Percentiles rank a stretch among this genome's conserved stretches.
phyloP scores from a whole-genome alignment of 257 asterid genomes.

The Anisodus acutangulus region DNA sequence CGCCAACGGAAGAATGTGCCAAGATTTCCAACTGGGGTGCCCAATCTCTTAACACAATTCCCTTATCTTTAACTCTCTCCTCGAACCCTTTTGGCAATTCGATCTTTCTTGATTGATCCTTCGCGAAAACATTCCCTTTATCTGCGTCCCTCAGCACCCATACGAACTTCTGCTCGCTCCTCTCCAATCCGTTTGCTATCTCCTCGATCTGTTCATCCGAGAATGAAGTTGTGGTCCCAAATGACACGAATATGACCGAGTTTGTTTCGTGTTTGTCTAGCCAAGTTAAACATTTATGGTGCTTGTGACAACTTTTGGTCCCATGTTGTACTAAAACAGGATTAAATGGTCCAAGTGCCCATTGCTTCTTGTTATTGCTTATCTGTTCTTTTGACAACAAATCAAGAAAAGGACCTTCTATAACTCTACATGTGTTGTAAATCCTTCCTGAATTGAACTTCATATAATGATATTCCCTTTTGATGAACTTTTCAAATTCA shows the following conservation, averaged over 20 bases:
- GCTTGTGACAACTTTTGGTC: neutral
- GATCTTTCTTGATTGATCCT: neutral
- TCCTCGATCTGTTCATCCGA: conserved; percentile 44
- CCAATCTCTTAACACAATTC: conserved; percentile 56
- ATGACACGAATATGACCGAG: conserved; percentile 53
- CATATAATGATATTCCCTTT: conserved; percentile 43
- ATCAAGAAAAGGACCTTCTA: conserved; percentile 60
- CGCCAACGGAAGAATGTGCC: conserved; percentile 53
- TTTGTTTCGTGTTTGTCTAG: conserved; percentile 42
- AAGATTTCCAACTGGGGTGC: conserved; percentile 64
- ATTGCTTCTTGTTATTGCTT: conserved; percentile 46
- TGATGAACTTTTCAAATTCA: conserved; percentile 46
- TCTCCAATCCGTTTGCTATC: conserved; percentile 57
- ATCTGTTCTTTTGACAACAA: conserved; percentile 43
- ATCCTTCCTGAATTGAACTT: conserved; percentile 54
- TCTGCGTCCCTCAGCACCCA: conserved; percentile 63
- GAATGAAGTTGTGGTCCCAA: conserved; percentile 60
- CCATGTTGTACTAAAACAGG: conserved; percentile 39
- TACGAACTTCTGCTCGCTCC: conserved; percentile 40
- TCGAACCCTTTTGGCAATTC: conserved; percentile 50
- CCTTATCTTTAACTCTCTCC: conserved; percentile 48
- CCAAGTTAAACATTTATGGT: conserved; percentile 54
- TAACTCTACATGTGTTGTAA: conserved; percentile 61
- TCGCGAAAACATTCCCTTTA: conserved; percentile 28
- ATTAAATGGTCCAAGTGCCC: conserved; percentile 83